These are phyloP conservation scores for Cyberlindnera japonica DNA, from an alignment of 805 yeast species.

Conservation along the genomic window DNA sequence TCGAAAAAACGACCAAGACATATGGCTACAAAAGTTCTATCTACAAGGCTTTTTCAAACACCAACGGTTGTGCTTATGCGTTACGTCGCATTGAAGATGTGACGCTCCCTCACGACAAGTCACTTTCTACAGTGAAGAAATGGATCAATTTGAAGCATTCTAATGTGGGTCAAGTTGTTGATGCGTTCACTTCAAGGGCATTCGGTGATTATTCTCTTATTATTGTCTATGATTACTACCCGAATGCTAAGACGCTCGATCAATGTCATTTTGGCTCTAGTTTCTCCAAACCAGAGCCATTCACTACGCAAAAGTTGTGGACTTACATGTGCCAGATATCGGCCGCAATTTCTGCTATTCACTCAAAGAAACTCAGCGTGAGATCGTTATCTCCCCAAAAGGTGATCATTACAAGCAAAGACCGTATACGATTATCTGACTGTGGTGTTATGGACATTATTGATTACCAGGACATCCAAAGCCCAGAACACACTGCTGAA, in stretches of 20 bases:
- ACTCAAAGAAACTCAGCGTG: constrained; percentile 59
- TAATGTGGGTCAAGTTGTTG: constrained; percentile 63
- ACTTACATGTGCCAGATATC: constrained; percentile 69
- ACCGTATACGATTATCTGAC: constrained; percentile 66
- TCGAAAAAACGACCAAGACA: constrained; percentile 31
- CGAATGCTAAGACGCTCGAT: constrained; percentile 64
- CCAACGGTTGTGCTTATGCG: constrained; percentile 74
- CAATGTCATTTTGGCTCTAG: constrained; percentile 60
- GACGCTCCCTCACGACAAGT: constrained; percentile 50
- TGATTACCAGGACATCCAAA: constrained; percentile 32
- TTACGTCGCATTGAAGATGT: constrained; percentile 69
- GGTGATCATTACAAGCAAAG: constrained; percentile 67
- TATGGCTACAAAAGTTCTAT: constrained; percentile 58
- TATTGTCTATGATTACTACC: constrained; percentile 81
- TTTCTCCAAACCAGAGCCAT: constrained; percentile 37
- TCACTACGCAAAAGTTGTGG: constrained; percentile 73
- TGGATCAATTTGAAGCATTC: constrained; percentile 62
- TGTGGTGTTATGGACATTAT: constrained; percentile 72
- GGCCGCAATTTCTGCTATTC: constrained; percentile 64
- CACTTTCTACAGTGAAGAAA: constrained; percentile 55
- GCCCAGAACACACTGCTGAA: constrained; percentile 18
- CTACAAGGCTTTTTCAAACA: constrained; percentile 76
- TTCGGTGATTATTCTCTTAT: constrained; percentile 79
- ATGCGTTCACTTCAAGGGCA: constrained; percentile 82
- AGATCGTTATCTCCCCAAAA: constrained; percentile 62